A percentile compares a stretch with the other conserved stretches of the same genome.
Conservation (phyloP, 2,329 filamentous ascomycete genomes). For the Penicillium sumatraense region DNA sequence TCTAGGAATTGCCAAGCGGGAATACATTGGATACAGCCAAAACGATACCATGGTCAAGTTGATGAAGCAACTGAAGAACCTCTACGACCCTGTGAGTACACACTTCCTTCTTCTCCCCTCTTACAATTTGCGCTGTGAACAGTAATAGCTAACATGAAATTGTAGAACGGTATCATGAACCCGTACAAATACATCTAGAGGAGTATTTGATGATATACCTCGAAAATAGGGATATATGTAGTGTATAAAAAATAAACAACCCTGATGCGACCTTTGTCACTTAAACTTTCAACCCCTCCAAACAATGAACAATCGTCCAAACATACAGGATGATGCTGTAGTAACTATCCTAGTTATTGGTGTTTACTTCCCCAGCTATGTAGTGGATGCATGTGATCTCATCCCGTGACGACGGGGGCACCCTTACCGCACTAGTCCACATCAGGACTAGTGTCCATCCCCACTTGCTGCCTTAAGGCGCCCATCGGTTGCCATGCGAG, state of each 20-base stretch:
- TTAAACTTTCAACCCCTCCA: too few relatives aligned
- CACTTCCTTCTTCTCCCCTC: not conserved
- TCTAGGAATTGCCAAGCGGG: slow-evolving; percentile 91
- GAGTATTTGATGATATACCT: not conserved
- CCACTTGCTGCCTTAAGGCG: slow-evolving; percentile 16
- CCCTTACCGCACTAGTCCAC: slow-evolving; percentile 8
- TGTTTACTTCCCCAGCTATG: not conserved
- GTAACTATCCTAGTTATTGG: too few relatives aligned
- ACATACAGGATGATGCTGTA: too few relatives aligned
- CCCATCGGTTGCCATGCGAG: slow-evolving; percentile 25
- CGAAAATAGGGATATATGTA: not conserved
- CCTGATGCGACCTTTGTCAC: not conserved
- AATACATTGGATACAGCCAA: slow-evolving; percentile 90
- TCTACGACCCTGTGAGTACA: slow-evolving; percentile 86
- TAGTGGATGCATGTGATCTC: slow-evolving; percentile 3
- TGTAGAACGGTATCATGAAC: slow-evolving; percentile 95
- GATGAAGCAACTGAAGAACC: slow-evolving; percentile 93
- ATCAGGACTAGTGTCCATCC: slow-evolving; percentile 4
- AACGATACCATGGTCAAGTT: slow-evolving; percentile 83
- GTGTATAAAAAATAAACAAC: slow-evolving; percentile 9
- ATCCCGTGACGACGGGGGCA: slow-evolving; percentile 17
- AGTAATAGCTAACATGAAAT: slow-evolving; percentile 21
- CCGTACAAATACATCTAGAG: slow-evolving; percentile 90
- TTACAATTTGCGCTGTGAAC: not conserved
- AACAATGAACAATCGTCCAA: too few relatives aligned